Evolutionary conservation across 108 stramenopile species (phyloP).

Genomic region (Fragilaria crotonensis): DNA sequence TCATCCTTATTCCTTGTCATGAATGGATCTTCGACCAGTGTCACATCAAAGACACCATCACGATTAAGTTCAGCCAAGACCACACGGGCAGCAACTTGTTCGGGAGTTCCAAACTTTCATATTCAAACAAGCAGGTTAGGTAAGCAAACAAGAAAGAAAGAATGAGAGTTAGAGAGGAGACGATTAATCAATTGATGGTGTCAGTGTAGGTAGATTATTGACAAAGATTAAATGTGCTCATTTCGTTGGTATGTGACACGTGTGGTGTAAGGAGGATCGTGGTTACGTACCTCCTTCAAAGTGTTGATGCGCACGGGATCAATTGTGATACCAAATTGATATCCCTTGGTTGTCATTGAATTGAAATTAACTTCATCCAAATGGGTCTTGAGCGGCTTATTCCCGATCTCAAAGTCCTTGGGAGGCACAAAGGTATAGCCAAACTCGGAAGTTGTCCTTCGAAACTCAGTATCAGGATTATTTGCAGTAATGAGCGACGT

Average conservation of each 20-base stretch:
- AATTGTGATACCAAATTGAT: constrained; percentile 67
- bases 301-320: constrained; percentile 70
- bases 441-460: not conserved
- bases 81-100: constrained; percentile 74
- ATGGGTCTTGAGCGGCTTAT: constrained; percentile 76
- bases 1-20: no score
- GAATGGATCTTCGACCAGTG: constrained; percentile 58
- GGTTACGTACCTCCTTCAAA: constrained; percentile 29
- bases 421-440: not conserved
- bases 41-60: constrained; percentile 79
- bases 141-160: not conserved
- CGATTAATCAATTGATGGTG: not conserved
- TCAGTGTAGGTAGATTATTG: no score
- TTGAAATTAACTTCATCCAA: constrained; percentile 73
- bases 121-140: not conserved
- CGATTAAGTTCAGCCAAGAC: constrained; percentile 80
- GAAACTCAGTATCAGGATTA: no score
- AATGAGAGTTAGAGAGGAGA: not conserved
- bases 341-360: constrained; percentile 23
- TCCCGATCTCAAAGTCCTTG: not conserved
- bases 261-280: no score
- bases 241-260: no score
- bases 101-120: constrained; percentile 73
- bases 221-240: not conserved
- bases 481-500: no score